Percentiles rank a stretch among this genome's conserved stretches.
Evolutionary conservation across 106 monocot species (phyloP).

Genomic region (Dioscorea dumetorum): DNA sequence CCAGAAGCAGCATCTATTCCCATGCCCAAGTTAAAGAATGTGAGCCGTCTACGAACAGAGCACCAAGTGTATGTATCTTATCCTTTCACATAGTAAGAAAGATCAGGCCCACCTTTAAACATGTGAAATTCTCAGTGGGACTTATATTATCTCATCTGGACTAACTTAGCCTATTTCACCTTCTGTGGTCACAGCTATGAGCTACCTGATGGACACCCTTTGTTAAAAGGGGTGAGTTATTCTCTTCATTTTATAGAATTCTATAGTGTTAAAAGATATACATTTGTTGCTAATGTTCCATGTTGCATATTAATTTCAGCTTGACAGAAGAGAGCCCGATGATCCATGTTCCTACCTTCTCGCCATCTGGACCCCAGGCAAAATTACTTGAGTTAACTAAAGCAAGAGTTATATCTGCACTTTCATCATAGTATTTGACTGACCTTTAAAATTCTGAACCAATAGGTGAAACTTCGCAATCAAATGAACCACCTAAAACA

Average conservation of each 20-base stretch:
- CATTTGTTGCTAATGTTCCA: neutral
- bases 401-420: neutral
- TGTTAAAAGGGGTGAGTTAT: constrained; percentile 47
- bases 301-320: constrained; percentile 15
- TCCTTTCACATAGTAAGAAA: neutral
- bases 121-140: neutral
- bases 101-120: neutral
- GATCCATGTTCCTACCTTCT: constrained; percentile 69
- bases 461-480: constrained; percentile 44
- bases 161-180: no score
- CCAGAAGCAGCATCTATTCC: constrained; percentile 63
- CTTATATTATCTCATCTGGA: no score
- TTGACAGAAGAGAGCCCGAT: constrained; percentile 46
- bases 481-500: constrained; percentile 30
- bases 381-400: neutral
- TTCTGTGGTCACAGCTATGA: constrained; percentile 44
- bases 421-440: neutral
- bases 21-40: constrained; percentile 63
- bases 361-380: constrained; percentile 55
- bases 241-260: neutral
- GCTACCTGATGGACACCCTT: constrained; percentile 67
- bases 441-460: neutral
- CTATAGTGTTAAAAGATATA: constrained; percentile 1
- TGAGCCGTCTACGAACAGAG: constrained; percentile 57
- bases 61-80: constrained; percentile 57